Evolutionary conservation across 352 stramenopile genomes (phyloP).

Genomic region (Globisporangium camurandrum): DNA sequence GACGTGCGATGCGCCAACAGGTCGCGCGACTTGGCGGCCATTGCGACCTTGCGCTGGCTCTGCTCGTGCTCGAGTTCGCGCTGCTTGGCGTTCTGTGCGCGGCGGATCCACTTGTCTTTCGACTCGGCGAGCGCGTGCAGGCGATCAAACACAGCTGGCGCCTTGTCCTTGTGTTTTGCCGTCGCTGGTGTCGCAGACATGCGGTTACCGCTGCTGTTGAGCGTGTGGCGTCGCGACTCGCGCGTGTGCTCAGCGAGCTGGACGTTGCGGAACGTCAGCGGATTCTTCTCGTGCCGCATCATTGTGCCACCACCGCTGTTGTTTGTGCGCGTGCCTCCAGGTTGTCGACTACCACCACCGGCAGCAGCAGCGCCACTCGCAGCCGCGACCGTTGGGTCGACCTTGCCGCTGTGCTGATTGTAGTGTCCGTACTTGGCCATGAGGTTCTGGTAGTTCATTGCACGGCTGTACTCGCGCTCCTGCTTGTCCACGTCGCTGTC

Average conservation of each 20-base stretch:
- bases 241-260: conserved; percentile 25
- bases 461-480: conserved; percentile 42
- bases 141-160: conserved; percentile 42
- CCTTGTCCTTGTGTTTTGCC: conserved; percentile 21
- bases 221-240: conserved; percentile 9
- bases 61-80: conserved; percentile 42
- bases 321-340: neutral
- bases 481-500: conserved; percentile 5
- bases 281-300: conserved; percentile 12
- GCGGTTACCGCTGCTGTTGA: neutral
- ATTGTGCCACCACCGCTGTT: conserved; percentile 1
- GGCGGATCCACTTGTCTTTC: conserved; percentile 67
- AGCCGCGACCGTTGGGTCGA: conserved; percentile 18
- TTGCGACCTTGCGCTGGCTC: conserved; percentile 31
- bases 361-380: neutral
- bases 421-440: conserved; percentile 75
- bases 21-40: conserved; percentile 54
- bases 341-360: neutral
- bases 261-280: conserved; percentile 26
- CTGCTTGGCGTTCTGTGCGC: conserved; percentile 59
- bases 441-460: conserved; percentile 64
- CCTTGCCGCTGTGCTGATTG: conserved; percentile 55
- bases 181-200: neutral
- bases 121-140: conserved; percentile 64
- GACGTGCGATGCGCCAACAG: conserved; percentile 45